These are phyloP conservation scores for Linnemannia elongata DNA, from an alignment of 192 early-diverging fungal genomes.

Conservation along the genomic window DNA sequence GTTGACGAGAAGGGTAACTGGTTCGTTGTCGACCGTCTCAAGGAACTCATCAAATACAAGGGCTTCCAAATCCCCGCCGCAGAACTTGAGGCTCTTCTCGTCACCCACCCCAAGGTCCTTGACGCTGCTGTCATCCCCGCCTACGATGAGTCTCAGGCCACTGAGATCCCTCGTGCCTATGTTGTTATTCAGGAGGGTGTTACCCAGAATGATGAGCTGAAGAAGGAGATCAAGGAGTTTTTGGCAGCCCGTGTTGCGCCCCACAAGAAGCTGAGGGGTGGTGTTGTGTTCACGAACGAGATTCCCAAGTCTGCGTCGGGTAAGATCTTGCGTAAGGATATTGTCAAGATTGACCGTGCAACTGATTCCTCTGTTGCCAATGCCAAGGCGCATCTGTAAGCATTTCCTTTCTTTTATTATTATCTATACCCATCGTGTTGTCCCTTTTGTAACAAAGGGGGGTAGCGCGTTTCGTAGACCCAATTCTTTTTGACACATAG, in stretches of 20 bases:
- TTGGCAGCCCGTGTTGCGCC: constrained; percentile 71
- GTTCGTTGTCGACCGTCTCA: constrained; percentile 79
- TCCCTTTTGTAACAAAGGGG: neutral
- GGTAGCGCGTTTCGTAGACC: neutral
- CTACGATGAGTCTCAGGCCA: constrained; percentile 61
- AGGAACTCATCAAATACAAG: constrained; percentile 89
- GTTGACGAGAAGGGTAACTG: constrained; percentile 69
- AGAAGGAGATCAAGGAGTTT: constrained; percentile 67
- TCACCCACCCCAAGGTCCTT: constrained; percentile 67
- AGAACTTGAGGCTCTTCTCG: constrained; percentile 76
- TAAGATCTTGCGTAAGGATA: constrained; percentile 84
- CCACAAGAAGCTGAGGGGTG: constrained; percentile 86
- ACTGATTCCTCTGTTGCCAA: neutral
- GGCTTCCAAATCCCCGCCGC: constrained; percentile 81
- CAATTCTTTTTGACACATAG: neutral
- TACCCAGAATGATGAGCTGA: constrained; percentile 47
- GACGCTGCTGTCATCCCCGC: constrained; percentile 61
- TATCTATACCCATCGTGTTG: constrained; percentile 1
- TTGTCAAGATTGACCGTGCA: constrained; percentile 59
- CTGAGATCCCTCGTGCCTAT: constrained; percentile 86
- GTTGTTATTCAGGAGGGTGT: constrained; percentile 72
- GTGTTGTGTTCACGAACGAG: constrained; percentile 75
- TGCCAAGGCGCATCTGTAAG: constrained; percentile 15
- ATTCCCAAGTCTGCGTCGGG: constrained; percentile 89
- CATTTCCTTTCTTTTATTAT: neutral